Conservation (phyloP, 352 stramenopile genomes). For the Phytophthora citrophthora region DNA sequence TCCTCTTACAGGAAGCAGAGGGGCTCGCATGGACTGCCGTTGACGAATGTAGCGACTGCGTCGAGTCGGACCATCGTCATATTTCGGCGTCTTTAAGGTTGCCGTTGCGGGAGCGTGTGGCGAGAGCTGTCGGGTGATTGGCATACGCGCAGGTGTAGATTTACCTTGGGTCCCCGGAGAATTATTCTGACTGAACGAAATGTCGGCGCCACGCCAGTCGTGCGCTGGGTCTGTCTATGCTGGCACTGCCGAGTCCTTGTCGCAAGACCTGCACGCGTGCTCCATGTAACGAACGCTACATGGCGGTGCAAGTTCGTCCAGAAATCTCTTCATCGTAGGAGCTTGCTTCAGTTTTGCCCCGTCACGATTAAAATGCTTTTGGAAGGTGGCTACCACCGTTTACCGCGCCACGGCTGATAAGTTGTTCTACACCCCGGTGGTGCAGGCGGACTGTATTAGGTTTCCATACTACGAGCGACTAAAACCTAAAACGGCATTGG, state of each 20-base stretch:
- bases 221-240: constrained; percentile 27
- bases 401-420: too few relatives aligned
- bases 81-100: constrained; percentile 9
- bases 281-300: constrained; percentile 1
- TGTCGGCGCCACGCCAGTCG: constrained; percentile 14
- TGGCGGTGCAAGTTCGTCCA: not conserved
- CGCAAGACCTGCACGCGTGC: not conserved
- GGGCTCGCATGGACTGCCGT: constrained; percentile 5
- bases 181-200: constrained; percentile 14
- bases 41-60: constrained; percentile 7
- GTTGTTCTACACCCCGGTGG: too few relatives aligned
- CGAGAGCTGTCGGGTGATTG: constrained; percentile 14
- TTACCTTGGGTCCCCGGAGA: constrained; percentile 1
- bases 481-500: too few relatives aligned
- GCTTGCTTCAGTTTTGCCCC: not conserved
- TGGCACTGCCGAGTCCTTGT: constrained; percentile 28
- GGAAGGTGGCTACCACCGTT: not conserved
- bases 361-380: not conserved
- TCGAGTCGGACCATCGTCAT: not conserved
- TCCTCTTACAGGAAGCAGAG: constrained; percentile 20
- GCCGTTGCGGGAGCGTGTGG: constrained; percentile 4
- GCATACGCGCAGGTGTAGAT: constrained; percentile 6
- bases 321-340: not conserved
- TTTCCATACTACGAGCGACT: too few relatives aligned
- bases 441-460: too few relatives aligned